These are phyloP conservation scores for Luffa acutangula DNA, from an alignment of 306 rosid genomes.

Conservation along the genomic window DNA sequence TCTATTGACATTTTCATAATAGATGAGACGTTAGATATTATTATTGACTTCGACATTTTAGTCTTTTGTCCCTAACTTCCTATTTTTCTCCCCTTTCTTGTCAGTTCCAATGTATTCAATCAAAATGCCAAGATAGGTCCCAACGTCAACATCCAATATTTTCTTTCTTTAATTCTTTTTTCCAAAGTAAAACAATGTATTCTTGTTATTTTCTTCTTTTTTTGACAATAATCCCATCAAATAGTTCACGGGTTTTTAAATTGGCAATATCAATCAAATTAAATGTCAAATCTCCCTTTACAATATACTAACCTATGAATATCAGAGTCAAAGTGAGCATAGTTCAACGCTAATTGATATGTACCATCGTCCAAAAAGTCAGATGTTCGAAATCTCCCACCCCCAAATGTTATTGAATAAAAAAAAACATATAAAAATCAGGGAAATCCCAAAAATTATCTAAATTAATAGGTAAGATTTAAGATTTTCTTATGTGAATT, in stretches of 20 bases:
- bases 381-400: too few species aligned
- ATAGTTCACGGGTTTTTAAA: not conserved
- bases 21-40: not conserved
- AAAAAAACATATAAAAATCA: too few species aligned
- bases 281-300: not conserved
- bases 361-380: too few species aligned
- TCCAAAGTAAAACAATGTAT: not conserved
- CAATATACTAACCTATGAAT: too few species aligned
- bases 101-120: not conserved
- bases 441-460: too few species aligned
- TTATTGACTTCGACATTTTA: not conserved
- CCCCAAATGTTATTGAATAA: too few species aligned
- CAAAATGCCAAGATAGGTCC: not conserved
- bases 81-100: not conserved
- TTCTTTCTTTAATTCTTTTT: not conserved
- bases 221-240: not conserved
- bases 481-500: too few species aligned
- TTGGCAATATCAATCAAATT: not conserved
- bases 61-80: not conserved
- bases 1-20: not conserved
- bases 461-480: too few species aligned
- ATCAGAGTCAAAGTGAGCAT: too few species aligned
- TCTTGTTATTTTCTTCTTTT: not conserved
- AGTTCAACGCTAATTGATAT: too few species aligned
- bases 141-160: not conserved